Evolutionary conservation across 805 yeast species (phyloP), one percentile per base, ranked within the genome.

Genomic region (Starmerella powellii): DNA sequence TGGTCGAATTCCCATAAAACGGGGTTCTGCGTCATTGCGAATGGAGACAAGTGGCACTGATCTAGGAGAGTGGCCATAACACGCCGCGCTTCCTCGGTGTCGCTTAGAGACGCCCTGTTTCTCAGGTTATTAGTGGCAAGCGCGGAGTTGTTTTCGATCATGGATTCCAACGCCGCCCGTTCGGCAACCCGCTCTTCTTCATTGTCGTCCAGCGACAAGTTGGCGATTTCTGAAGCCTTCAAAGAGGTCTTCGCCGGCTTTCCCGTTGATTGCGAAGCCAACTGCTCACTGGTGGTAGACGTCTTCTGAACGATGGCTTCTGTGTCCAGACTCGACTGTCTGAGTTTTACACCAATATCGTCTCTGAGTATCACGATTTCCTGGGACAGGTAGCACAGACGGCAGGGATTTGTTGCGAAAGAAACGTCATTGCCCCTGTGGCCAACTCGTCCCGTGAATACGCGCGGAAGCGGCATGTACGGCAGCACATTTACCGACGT

Each of bases 1-100:
- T 77, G 76, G 56, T 84, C 94, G 53, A 72, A 72, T 45, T 76
- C 78, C 66, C 93, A 73, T 17, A 73, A 64, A 1, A 83, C 66
- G 0, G 93, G 81, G 46, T 83, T 71, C 21, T 73, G 62, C 18
- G 66, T 61, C 16, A 66, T 60, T 2, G 76, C 63, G 55, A 87
- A 85, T 11, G 98, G 98, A 26, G 91, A 80, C 35, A 91, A 59
- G 55, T 76, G 80, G 1, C 91, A 91, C 61, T 91, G 99, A 55
- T 84, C 94, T 11, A 91, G 60, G 0, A 91, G 47, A 0, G 96
- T 86, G 49, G 81, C 78, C 15, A 80, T 83, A 2, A 86, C 61
- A 54, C 79, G 52, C n/a, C 64, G 51, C 3, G 63, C 60, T 46
- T 62, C 63, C 2, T 56, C 52, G 10, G 57, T 40, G 37, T 58